These are phyloP conservation scores for Nemania sp. DNA, from an alignment of 2,329 filamentous ascomycete genomes.

Conservation along the genomic window DNA sequence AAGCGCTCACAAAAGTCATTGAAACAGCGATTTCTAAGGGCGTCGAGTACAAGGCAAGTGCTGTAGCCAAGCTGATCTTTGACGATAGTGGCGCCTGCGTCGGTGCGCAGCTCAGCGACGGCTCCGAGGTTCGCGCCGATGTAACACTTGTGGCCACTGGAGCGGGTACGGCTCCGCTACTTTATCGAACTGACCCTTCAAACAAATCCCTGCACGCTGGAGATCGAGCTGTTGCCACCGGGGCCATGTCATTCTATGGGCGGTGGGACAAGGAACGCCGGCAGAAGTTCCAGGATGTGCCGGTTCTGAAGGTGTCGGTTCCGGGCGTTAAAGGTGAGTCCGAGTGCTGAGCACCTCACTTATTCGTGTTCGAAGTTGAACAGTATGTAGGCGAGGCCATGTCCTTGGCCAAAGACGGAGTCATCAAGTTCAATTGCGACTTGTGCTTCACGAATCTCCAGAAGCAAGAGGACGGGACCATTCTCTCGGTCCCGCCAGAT, in stretches of 20 bases:
- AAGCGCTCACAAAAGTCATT: background rate
- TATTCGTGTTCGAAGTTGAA: background rate
- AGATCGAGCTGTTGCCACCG: background rate
- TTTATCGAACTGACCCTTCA: background rate
- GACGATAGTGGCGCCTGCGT: background rate
- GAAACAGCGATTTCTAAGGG: background rate
- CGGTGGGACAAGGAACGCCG: background rate
- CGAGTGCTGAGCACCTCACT: background rate
- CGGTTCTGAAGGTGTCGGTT: background rate
- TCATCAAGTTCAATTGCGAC: background rate
- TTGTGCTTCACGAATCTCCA: background rate
- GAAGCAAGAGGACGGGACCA: background rate
- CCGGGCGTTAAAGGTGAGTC: background rate
- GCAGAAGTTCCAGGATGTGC: background rate
- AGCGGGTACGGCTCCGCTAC: background rate
- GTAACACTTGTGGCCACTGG: background rate
- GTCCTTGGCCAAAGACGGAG: background rate
- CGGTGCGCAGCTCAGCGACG: background rate
- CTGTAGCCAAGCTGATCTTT: background rate
- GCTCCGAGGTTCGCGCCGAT: background rate
- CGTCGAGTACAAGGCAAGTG: background rate
- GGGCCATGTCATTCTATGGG: background rate
- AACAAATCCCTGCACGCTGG: background rate
- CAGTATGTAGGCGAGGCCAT: background rate
- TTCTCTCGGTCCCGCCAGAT: background rate